Base-by-base conservation (phyloP, 1,139 yeast genomes). In the Kodamaea alishanica region DNA sequence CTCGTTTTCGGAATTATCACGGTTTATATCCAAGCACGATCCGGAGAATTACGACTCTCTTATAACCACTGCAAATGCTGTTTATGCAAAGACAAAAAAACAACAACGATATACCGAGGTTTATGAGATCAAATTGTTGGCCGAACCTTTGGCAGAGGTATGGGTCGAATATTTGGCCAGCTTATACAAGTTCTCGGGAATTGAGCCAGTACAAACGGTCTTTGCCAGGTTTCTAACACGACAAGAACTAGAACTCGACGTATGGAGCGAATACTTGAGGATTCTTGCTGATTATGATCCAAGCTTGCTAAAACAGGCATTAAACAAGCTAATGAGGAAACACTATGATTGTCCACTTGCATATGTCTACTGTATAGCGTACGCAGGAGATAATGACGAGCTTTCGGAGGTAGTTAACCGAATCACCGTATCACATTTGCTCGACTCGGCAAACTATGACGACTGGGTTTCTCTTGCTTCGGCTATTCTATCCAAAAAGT, bases 1-100 rank as follows among this genome's bases (percentile, higher is more conserved):
- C 0, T 70, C 79, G 0, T 76, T 67, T 45, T 53, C 64, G 10
- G 62, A 60, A 6, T 66, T 61, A 34, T 77, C 83, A 0, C 39
- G 63, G 0, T 73, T 75, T 39, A 63, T 77, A 2, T 64, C 79
- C 1, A 38, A 46, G 6, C 40, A 58, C 38, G 46, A 42, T 27
- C 45, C 51, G 3, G 51, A 50, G 4, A 48, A 63, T 6, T 79
- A 79, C 49, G 74, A 67, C 10, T 40, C 45, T 6, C 59, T 58
- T 28, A 66, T 78, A 71, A 40, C 49, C 2, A 43, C 48, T 1
- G 78, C 77, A 1, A 72, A 65, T 43, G 60, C 60, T 39, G 44
- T 69, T 0, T 62, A 61, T 38, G 42, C 56, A 3, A 47, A 47
- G 8, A 61, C 80, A 0, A 56, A 58, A 33, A 54, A 53, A 24